Conservation (phyloP, 2,329 filamentous ascomycete genomes). For the Pyrenochaeta sp. region DNA sequence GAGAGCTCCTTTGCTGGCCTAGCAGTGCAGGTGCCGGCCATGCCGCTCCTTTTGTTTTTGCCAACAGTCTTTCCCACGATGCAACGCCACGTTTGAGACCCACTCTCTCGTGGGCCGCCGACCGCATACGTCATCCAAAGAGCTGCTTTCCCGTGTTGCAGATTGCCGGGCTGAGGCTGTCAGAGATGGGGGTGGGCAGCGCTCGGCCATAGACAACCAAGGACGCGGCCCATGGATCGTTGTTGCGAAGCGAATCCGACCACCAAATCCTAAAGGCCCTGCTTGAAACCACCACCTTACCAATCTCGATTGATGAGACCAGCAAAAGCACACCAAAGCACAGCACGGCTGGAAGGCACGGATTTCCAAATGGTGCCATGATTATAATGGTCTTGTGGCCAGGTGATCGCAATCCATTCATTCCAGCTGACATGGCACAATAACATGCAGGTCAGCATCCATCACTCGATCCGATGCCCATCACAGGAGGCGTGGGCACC, state of each 20-base stretch:
- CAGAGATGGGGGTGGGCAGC: slow-evolving; percentile 31
- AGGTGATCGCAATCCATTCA: slow-evolving; percentile 6
- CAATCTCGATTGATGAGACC: slow-evolving; percentile 34
- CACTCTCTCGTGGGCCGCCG: slow-evolving; percentile 46
- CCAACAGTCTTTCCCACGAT: slow-evolving; percentile 32
- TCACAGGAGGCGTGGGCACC: slow-evolving; percentile 18
- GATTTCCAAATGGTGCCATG: slow-evolving; percentile 20
- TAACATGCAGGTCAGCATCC: slow-evolving; percentile 25
- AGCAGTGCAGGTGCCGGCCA: slow-evolving; percentile 25
- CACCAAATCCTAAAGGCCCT: slow-evolving; percentile 26
- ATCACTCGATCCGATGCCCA: slow-evolving; percentile 26
- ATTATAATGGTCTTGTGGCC: slow-evolving; percentile 14
- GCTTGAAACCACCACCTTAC: slow-evolving; percentile 34
- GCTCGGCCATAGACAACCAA: slow-evolving; percentile 28
- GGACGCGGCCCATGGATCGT: no score
- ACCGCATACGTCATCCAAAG: slow-evolving; percentile 45
- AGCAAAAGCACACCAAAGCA: slow-evolving; percentile 17
- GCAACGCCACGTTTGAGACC: slow-evolving; percentile 46
- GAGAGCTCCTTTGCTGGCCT: slow-evolving; percentile 11
- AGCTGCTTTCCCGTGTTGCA: slow-evolving; percentile 39
- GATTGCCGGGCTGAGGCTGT: slow-evolving; percentile 43
- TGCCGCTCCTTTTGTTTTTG: slow-evolving; percentile 31
- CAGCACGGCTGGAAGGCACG: slow-evolving; percentile 19
- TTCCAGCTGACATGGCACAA: slow-evolving; percentile 16
- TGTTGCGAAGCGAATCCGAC: slow-evolving; percentile 10